These are phyloP conservation scores for Aspergillus fischeri DNA, from an alignment of 2,329 filamentous ascomycete species.

Conservation along the genomic window DNA sequence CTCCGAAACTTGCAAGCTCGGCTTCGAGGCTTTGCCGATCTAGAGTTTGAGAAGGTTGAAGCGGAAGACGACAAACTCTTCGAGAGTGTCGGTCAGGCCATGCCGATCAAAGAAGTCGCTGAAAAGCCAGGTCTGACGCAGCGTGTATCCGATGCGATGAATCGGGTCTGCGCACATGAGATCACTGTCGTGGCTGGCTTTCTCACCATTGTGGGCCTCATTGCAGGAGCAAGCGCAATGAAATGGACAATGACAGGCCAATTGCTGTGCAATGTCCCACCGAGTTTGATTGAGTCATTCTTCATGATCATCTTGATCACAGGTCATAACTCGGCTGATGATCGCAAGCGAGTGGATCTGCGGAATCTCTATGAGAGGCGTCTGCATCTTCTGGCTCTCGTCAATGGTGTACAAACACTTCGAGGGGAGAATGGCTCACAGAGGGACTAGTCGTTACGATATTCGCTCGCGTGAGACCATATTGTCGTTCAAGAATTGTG, in stretches of 20 bases:
- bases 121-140: background rate
- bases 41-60: slow-evolving; percentile 1
- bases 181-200: background rate
- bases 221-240: slow-evolving; percentile 23
- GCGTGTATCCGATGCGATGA: background rate
- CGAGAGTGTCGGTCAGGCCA: background rate
- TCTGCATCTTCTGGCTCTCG: slow-evolving; percentile 3
- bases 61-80: background rate
- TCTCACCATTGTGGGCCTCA: slow-evolving; percentile 17
- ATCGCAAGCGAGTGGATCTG: slow-evolving; percentile 14
- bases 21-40: slow-evolving; percentile 12
- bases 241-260: slow-evolving; percentile 28
- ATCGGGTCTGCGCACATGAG: background rate
- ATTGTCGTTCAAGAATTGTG: background rate
- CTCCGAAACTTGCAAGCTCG: slow-evolving; percentile 40
- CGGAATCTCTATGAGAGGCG: slow-evolving; percentile 14
- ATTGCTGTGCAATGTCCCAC: slow-evolving; percentile 29
- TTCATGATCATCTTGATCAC: slow-evolving; percentile 27
- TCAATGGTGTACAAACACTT: background rate
- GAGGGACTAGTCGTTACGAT: background rate
- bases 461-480: background rate
- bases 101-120: background rate
- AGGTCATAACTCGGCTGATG: slow-evolving; percentile 24
- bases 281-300: slow-evolving; percentile 30
- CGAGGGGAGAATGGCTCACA: background rate